Base-by-base conservation (phyloP, 257 asterid species). In the Asclepias syriaca region DNA sequence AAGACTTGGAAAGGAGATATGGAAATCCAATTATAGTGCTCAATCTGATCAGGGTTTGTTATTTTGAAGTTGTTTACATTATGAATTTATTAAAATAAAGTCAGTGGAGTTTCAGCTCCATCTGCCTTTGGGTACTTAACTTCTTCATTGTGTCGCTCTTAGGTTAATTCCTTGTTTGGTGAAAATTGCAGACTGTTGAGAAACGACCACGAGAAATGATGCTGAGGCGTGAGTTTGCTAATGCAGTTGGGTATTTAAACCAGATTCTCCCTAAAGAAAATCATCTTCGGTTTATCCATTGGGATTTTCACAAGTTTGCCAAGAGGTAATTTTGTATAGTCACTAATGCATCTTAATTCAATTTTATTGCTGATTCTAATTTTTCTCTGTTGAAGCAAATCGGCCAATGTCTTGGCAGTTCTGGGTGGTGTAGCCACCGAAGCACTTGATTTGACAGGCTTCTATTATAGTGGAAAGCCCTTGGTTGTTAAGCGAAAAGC, bases 251-350 rank as follows among this genome's bases (percentile, higher is more conserved):
- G 68, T 94, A 94, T 84, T 89, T 94, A 48, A 94, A 94, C 84
- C 99, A 94, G 87, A 88, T 91, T 79, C 84, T 94, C 72, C 72
- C 88, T 6, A 91, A 88, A 80, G 99, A 91, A 58, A 83, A 82
- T 74, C 96, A 86, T 72, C 92, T 94, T 16, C 88, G 93, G 77
- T 94, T 94, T 77, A 91, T 94, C 74, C 99, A 94, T 72, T 94
- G 99, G 99, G 99, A 94, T 83, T 94, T 94, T 73, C 96, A 94
- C 93, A 94, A 94, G 85, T 94, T 94, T 72, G 97, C 99, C 8
- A 94, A 94, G 87, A 94, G 96, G 99, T 91, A 78, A 78, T 66
- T 43, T 24, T 73, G 61, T 51, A 48, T 46, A 66, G 50, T 74
- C 78, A 5, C 40, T 50, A 54, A 70, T 75, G 76, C 72, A 71